Evolutionary conservation across 2,329 filamentous ascomycete species (phyloP), one percentile per base, ranked within the genome.

Genomic region (Stachybotrys elegans): DNA sequence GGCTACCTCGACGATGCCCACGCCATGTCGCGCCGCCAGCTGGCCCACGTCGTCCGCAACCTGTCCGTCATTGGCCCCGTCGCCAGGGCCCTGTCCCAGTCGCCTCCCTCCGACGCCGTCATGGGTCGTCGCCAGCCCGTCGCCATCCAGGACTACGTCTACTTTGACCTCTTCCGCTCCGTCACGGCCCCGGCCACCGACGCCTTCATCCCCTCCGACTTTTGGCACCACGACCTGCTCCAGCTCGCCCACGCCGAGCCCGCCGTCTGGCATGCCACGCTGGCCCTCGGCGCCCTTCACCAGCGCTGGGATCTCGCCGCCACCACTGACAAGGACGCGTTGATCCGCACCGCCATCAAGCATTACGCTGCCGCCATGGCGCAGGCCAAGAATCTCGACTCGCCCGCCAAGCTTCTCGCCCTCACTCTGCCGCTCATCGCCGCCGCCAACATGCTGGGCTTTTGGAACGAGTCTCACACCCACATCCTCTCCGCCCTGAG

Each of bases 101-200:
- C 21, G 41, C 23, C 4, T 21, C 45, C 34, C 17, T 35, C 40
- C 19, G 40, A 35, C n/a, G 16, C 31, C 36, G n/a, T n/a, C n/a
- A n/a, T n/a, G n/a, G n/a, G n/a, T n/a, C n/a, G n/a, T n/a, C n/a
- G n/a, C n/a, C 8, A 40, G 42, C 27, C 31, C 7, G 6, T 48
- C 46, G 16, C 40, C 3, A 44, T 43, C 12, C 47, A 51, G 4
- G 50, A 53, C 7, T 46, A 47, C 5, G 21, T 51, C 13, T 53
- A 51, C 4, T 67, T 67, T 19, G 65, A 67, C 45, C 57, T 65
- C 41, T 67, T 66, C 51, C 58, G 65, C 2, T 52, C 53, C 21
- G 45, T 57, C 13, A 64, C 64, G 0, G 59, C 52, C 1, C 51
- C 57, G 1, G 55, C 54, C 4, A 60, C 60, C 9, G 52, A 48